phyloP scores from a whole-genome alignment of 352 stramenopile species.

The Globisporangium barbulae region DNA sequence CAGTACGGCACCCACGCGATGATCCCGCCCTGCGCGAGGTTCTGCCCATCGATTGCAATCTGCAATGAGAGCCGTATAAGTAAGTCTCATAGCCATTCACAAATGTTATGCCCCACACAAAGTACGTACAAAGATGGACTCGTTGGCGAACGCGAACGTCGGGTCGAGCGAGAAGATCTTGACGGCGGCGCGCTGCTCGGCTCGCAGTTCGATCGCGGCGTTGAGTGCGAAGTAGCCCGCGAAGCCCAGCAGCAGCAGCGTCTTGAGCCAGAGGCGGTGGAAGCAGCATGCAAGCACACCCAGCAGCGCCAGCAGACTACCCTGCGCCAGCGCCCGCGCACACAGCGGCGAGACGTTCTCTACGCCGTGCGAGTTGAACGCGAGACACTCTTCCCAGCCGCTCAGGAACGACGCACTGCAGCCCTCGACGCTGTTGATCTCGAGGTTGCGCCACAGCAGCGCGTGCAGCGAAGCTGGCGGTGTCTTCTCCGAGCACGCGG shows the following conservation, averaged over 20 bases:
- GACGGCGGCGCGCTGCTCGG: constrained; percentile 50
- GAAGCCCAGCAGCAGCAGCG: constrained; percentile 37
- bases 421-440: constrained; percentile 9
- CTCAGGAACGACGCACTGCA: constrained; percentile 15
- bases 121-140: constrained; percentile 74
- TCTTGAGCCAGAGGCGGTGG: constrained; percentile 60
- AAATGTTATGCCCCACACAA: neutral
- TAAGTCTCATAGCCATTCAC: neutral
- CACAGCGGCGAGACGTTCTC: constrained; percentile 11
- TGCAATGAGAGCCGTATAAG: constrained; percentile 14
- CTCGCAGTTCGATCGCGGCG: constrained; percentile 33
- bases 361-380: constrained; percentile 9
- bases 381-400: constrained; percentile 13
- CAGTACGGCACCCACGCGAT: constrained; percentile 78
- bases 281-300: constrained; percentile 36
- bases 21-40: constrained; percentile 63
- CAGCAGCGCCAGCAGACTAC: constrained; percentile 18
- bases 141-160: constrained; percentile 75
- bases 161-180: constrained; percentile 72
- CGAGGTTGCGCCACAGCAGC: constrained; percentile 29
- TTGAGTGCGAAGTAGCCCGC: constrained; percentile 30
- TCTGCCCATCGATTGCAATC: constrained; percentile 80
- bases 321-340: constrained; percentile 19
- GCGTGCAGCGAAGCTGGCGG: neutral
- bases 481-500: constrained; percentile 18